phyloP scores from a whole-genome alignment of 2,329 filamentous ascomycete species.

The Metarhizium anisopliae region DNA sequence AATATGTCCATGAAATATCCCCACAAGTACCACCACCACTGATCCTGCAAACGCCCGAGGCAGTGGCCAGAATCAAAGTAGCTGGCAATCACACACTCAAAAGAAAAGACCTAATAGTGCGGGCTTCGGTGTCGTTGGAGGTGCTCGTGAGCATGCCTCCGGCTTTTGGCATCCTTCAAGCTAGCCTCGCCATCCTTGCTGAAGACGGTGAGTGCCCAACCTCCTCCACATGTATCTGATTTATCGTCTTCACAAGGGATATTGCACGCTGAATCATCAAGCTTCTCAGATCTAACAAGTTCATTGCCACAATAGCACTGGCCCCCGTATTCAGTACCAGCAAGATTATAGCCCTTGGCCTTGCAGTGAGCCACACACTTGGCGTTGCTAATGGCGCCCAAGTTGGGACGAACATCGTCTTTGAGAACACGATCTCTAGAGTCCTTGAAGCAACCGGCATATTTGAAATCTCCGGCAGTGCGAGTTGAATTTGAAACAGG shows the following conservation, averaged over 20 bases:
- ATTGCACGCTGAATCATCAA: constrained; percentile 36
- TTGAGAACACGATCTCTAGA: constrained; percentile 26
- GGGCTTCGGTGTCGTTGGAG: constrained; percentile 22
- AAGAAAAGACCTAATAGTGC: constrained; percentile 13
- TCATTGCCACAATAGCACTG: constrained; percentile 44
- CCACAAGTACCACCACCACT: not conserved
- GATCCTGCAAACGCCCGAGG: not conserved
- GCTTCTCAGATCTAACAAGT: constrained; percentile 23
- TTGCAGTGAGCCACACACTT: constrained; percentile 42
- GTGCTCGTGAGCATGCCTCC: constrained; percentile 30
- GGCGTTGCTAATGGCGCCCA: constrained; percentile 33
- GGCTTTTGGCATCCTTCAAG: constrained; percentile 17
- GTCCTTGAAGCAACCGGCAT: constrained; percentile 36
- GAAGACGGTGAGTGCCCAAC: constrained; percentile 36
- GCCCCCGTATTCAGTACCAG: constrained; percentile 41
- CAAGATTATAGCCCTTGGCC: constrained; percentile 29
- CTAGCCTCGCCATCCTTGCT: constrained; percentile 24
- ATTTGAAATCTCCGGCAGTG: constrained; percentile 22
- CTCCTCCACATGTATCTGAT: constrained; percentile 41
- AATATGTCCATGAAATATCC: constrained; percentile 2
- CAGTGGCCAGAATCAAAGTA: not conserved
- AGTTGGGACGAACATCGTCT: constrained; percentile 28
- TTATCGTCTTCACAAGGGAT: constrained; percentile 37
- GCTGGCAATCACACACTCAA: not conserved
- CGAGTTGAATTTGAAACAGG: constrained; percentile 10